Conservation (phyloP, 2,329 filamentous ascomycete genomes). For the Alternaria sp. region DNA sequence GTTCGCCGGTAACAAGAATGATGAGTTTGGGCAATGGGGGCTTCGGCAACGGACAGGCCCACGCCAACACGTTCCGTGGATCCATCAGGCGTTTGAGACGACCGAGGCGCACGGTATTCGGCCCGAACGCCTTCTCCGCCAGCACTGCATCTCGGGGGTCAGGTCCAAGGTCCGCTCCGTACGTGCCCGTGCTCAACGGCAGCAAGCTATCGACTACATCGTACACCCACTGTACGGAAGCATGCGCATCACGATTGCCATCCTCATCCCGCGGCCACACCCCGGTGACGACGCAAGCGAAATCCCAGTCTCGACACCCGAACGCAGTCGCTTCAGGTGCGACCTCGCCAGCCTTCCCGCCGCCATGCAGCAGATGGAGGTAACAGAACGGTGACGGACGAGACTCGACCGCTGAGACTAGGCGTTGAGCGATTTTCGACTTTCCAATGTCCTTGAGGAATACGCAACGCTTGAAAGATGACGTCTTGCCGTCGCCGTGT, state of each 20-base stretch:
- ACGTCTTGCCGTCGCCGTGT: conserved; percentile 65
- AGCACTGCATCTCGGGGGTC: conserved; percentile 63
- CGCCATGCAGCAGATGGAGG: conserved; percentile 68
- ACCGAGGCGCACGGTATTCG: conserved; percentile 58
- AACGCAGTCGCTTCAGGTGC: conserved; percentile 61
- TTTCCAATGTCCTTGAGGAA: conserved; percentile 61
- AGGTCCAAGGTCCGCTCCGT: conserved; percentile 68
- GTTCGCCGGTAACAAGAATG: conserved; percentile 62
- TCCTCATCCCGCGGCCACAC: conserved; percentile 65
- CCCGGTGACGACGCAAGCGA: conserved; percentile 68
- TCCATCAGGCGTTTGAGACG: conserved; percentile 60
- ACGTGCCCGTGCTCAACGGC: conserved; percentile 59
- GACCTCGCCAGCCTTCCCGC: conserved; percentile 58
- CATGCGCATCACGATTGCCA: conserved; percentile 48
- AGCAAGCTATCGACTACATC: conserved; percentile 55
- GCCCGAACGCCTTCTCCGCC: conserved; percentile 63
- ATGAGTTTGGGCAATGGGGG: conserved; percentile 27
- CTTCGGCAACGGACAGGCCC: conserved; percentile 62
- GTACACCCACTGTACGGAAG: conserved; percentile 64
- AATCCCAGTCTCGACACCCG: conserved; percentile 68
- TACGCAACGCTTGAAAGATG: conserved; percentile 68
- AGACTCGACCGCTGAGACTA: conserved; percentile 56
- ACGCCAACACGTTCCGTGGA: conserved; percentile 59
- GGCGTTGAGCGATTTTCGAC: conserved; percentile 37
- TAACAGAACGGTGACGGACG: conserved; percentile 64